Evolutionary conservation across 192 early-diverging fungal species (phyloP), one percentile per base, ranked within the genome.

Genomic region (Coemansia sp.): DNA sequence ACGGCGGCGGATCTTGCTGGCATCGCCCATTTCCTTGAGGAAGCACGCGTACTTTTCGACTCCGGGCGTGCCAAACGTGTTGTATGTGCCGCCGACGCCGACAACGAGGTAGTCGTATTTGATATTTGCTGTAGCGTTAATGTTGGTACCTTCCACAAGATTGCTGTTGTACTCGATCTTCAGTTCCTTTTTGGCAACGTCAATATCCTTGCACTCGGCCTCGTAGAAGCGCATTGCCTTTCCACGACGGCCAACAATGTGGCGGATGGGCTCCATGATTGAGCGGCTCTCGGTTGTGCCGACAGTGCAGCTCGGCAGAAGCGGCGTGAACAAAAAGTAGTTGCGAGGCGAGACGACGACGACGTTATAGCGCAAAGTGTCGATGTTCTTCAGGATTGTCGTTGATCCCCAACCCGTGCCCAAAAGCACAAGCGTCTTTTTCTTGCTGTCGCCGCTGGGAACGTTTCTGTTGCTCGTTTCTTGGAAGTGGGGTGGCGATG

Each of bases 261-360:
- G 80, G 59, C 92, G 74, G 23, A 93, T 86, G 1, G 94, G 92
- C 70, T 95, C 94, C 59, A 89, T 89, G 69, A 94, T 93, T 50
- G 88, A 91, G 43, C 91, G 83, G 79, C 89, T 92, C 69, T 95
- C 93, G 8, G 93, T 85, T 10, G 93, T 94, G 5, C 93, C 93
- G 0, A 94, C 92, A 1, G 90, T 86, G 38, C 87, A 88, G 67
- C 88, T 90, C n/a, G 94, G 92, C 57, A 95, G 81, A 35, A 95
- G 71, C 15, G 94, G 94, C 40, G 94, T 96, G 73, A 93, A 92
- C 25, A 92, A 74, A 74, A 94, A 94, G 73, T 93, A 89, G 69
- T 93, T 92, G 77, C 91, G 85, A 13, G 92, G 93, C 17, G 89
- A 92, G 0, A 95, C 81, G 9, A 92, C 89, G 0, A 89, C 85